phyloP scores from a whole-genome alignment of 768 basidiomycete species.

The Hemileccinum impolitum region DNA sequence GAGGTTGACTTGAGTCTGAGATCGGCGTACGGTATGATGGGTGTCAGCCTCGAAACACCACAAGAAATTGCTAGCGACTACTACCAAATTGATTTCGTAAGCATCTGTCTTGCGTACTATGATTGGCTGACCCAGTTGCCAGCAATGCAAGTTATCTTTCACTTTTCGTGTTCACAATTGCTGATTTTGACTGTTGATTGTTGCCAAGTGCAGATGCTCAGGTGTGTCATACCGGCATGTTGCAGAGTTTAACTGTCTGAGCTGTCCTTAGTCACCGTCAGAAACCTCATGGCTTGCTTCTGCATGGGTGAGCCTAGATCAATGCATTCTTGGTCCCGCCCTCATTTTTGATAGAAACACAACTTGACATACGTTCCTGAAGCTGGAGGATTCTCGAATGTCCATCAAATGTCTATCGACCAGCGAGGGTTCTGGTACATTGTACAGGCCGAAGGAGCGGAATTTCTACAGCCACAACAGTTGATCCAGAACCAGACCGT shows the following conservation, averaged over 20 bases:
- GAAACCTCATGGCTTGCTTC: slow-evolving; percentile 63
- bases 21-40: slow-evolving; percentile 51
- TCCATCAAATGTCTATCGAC: slow-evolving; percentile 54
- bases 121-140: slow-evolving; percentile 2
- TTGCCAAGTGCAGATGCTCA: slow-evolving; percentile 20
- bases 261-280: slow-evolving; percentile 53
- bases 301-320: slow-evolving; percentile 46
- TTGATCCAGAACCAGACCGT: slow-evolving; percentile 51
- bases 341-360: slow-evolving; percentile 42
- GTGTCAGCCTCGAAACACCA: slow-evolving; percentile 41
- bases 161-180: background rate
- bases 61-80: slow-evolving; percentile 57
- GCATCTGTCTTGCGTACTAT: background rate
- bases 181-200: slow-evolving; percentile 3
- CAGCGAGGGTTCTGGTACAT: slow-evolving; percentile 62
- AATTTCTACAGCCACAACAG: slow-evolving; percentile 50
- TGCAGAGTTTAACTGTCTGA: slow-evolving; percentile 6
- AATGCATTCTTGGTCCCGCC: background rate
- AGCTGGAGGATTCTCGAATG: slow-evolving; percentile 56
- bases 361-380: slow-evolving; percentile 55
- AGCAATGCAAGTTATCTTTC: slow-evolving; percentile 28
- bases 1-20: slow-evolving; percentile 53
- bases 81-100: slow-evolving; percentile 42
- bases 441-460: slow-evolving; percentile 52
- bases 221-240: slow-evolving; percentile 10